phyloP scores from a whole-genome alignment of 148 eudicot genomes.

The Bassia scoparia region DNA sequence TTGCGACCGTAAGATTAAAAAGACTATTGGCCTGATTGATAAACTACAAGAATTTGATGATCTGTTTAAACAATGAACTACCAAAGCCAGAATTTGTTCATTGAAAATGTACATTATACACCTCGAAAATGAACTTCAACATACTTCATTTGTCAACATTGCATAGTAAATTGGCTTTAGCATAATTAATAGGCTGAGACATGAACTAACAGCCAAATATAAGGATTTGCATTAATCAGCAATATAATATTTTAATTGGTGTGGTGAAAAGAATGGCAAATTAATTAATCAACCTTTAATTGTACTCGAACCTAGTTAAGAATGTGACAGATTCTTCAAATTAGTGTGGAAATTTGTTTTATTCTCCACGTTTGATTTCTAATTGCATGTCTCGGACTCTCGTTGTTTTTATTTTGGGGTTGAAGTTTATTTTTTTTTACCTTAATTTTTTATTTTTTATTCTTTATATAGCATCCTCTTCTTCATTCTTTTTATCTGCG shows the following conservation, averaged over 20 bases:
- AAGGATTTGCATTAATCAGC: neutral
- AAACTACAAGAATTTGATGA: neutral
- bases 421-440: neutral
- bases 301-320: neutral
- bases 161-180: neutral
- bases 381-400: neutral
- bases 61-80: neutral
- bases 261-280: neutral
- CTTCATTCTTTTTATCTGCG: no score
- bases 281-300: neutral
- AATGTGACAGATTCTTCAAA: conserved; percentile 13
- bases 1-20: neutral
- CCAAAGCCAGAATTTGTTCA: neutral
- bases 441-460: neutral
- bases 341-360: neutral
- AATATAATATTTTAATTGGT: neutral
- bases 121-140: neutral
- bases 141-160: neutral
- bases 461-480: no score
- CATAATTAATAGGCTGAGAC: neutral
- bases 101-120: neutral
- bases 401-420: neutral
- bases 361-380: neutral
- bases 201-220: neutral
- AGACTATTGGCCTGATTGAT: neutral